Evolutionary conservation across 78 protist species (phyloP).

Genomic region (Polysphondylium violaceum): DNA sequence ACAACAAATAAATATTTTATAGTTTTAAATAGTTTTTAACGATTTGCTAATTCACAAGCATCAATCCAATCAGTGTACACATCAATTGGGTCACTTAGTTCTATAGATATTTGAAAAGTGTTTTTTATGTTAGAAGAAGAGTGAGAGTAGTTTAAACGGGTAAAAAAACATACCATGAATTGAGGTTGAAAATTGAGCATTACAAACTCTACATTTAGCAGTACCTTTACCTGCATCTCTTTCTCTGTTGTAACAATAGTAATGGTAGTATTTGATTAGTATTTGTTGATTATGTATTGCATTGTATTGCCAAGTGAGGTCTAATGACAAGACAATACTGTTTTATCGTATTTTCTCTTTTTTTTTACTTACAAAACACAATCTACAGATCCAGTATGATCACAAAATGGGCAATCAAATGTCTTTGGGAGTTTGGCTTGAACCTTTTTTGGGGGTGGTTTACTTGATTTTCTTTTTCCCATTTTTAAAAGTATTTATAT

Average conservation of each 20-base stretch:
- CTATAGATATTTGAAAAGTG: neutral
- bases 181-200: constrained; percentile 22
- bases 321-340: too few relatives aligned
- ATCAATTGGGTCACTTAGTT: constrained; percentile 61
- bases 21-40: too few relatives aligned
- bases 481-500: constrained; percentile 37
- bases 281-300: too few relatives aligned
- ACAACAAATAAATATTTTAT: too few relatives aligned
- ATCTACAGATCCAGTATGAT: constrained; percentile 64
- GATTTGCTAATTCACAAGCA: constrained; percentile 81
- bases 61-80: constrained; percentile 76
- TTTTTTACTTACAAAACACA: constrained; percentile 53
- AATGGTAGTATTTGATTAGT: too few relatives aligned
- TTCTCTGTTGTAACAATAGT: neutral
- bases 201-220: constrained; percentile 62
- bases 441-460: constrained; percentile 68
- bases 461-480: constrained; percentile 74
- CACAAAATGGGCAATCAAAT: constrained; percentile 79
- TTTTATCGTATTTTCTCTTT: neutral
- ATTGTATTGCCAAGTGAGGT: too few relatives aligned
- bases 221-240: constrained; percentile 36
- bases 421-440: constrained; percentile 38
- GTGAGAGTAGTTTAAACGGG: neutral
- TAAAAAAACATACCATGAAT: constrained; percentile 28
- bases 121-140: neutral